Evolutionary conservation across 2,329 filamentous ascomycete species (phyloP).

Genomic region (Setomelanomma holmii): DNA sequence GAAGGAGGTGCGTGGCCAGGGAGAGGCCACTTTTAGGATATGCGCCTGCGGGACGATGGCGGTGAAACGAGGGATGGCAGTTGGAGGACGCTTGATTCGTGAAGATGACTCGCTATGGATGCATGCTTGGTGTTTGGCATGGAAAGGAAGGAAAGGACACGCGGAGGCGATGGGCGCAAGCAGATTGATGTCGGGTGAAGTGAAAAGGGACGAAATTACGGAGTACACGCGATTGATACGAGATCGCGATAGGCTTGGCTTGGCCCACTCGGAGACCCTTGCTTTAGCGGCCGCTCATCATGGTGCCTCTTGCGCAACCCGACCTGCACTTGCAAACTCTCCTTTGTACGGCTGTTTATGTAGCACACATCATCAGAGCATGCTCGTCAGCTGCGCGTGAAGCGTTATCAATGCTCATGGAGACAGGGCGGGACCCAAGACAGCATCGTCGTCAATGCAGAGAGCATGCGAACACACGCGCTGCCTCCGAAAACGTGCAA

Average conservation of each 20-base stretch:
- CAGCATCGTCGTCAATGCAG: too few relatives aligned
- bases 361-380: too few relatives aligned
- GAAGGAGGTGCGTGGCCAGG: slow-evolving; percentile 21
- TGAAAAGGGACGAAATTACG: slow-evolving; percentile 19
- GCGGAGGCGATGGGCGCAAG: not conserved
- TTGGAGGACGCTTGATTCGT: slow-evolving; percentile 1
- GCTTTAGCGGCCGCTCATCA: slow-evolving; percentile 12
- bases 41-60: not conserved
- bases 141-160: not conserved
- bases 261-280: slow-evolving; percentile 14
- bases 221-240: slow-evolving; percentile 21
- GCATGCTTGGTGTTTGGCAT: not conserved
- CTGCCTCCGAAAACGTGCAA: too few relatives aligned
- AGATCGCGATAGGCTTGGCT: slow-evolving; percentile 20
- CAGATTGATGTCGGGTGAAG: not conserved
- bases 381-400: too few relatives aligned
- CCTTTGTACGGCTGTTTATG: too few relatives aligned
- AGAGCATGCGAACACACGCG: too few relatives aligned
- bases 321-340: too few relatives aligned
- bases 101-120: not conserved
- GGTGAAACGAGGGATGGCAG: slow-evolving; percentile 31
- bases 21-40: slow-evolving; percentile 13
- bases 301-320: not conserved
- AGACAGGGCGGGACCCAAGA: too few relatives aligned
- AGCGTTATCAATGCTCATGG: too few relatives aligned